phyloP scores from a whole-genome alignment of 2,329 filamentous ascomycete species.

The Clarireedia monteithiana region DNA sequence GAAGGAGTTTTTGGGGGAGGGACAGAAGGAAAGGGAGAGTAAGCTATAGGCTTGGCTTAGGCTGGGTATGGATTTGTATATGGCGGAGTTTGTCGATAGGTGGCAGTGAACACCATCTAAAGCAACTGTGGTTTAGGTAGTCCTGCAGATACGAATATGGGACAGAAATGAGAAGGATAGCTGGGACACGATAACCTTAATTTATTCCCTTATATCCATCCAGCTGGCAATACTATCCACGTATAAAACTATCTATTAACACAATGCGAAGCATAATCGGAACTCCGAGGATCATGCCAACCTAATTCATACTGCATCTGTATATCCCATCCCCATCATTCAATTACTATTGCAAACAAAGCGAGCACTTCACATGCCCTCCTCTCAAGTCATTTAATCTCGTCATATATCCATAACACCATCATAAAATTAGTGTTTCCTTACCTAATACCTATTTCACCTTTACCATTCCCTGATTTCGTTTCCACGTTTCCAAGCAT shows the following conservation, averaged over 20 bases:
- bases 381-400: slow-evolving; percentile 8
- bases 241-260: no score
- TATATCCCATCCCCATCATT: background rate
- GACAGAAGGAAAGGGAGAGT: background rate
- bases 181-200: no score
- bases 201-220: no score
- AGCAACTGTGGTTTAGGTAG: no score
- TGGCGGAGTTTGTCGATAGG: no score
- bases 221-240: no score
- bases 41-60: background rate
- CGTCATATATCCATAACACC: background rate
- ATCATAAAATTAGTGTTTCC: background rate
- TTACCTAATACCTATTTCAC: background rate
- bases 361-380: slow-evolving; percentile 29
- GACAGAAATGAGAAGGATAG: no score
- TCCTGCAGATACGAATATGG: no score
- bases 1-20: background rate
- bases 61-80: no score
- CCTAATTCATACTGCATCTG: background rate
- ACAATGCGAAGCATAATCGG: background rate
- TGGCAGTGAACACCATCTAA: no score
- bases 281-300: background rate
- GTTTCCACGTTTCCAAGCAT: no score
- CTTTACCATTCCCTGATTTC: no score
- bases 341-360: slow-evolving; percentile 7